Conservation (phyloP, 2,329 filamentous ascomycete genomes). For the Trematosphaeria pertusa region DNA sequence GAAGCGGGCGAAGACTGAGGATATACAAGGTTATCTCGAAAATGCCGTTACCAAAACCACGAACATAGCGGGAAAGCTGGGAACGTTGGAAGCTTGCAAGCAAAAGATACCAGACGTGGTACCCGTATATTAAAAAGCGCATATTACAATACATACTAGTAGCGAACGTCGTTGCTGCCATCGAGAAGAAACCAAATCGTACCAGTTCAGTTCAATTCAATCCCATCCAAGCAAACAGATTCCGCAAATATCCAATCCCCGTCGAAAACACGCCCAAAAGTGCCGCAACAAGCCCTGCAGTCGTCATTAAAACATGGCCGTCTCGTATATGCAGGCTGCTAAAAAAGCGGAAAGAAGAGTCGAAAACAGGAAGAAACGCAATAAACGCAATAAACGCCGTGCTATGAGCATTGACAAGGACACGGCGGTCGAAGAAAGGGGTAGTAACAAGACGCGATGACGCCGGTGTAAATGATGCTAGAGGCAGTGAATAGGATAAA, state of each 20-base stretch:
- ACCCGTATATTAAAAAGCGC: conserved; percentile 15
- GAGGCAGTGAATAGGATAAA: conserved; percentile 1
- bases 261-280: neutral
- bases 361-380: neutral
- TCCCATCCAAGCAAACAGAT: neutral
- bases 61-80: too few relatives aligned
- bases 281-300: neutral
- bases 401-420: neutral
- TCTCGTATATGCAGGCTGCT: conserved; percentile 4
- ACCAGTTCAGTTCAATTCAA: too few relatives aligned
- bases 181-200: neutral
- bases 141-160: conserved; percentile 22
- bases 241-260: too few relatives aligned
- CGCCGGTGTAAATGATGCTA: conserved; percentile 1
- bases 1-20: too few relatives aligned
- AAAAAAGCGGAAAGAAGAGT: neutral
- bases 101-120: too few relatives aligned
- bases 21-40: too few relatives aligned
- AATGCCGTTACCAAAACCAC: too few relatives aligned
- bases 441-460: neutral
- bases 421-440: neutral
- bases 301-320: neutral
- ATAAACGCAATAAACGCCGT: neutral
- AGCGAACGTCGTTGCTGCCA: conserved; percentile 2
- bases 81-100: too few relatives aligned